A percentile compares a stretch with the other conserved stretches of the same genome.
Conservation (phyloP, 441 rosid species). For the Aquilaria agallochum region DNA sequence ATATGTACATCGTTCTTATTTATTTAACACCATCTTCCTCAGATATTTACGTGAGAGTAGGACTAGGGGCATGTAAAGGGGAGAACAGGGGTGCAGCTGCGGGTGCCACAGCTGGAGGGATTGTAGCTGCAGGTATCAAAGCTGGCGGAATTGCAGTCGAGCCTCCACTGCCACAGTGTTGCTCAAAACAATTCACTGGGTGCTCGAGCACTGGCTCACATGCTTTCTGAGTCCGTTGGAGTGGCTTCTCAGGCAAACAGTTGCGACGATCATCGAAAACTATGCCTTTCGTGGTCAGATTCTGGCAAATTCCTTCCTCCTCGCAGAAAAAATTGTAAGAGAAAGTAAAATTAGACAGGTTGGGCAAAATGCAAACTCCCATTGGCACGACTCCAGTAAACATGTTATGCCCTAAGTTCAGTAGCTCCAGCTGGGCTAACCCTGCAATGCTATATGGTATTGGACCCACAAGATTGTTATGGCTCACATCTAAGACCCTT, state of each 20-base stretch:
- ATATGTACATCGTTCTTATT: not conserved
- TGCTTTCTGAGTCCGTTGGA: constrained; percentile 50
- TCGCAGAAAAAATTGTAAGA: constrained; percentile 71
- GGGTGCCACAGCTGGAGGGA: constrained; percentile 28
- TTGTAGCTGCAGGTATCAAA: constrained; percentile 15
- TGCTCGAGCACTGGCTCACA: constrained; percentile 51
- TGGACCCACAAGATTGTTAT: constrained; percentile 64
- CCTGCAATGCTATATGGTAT: constrained; percentile 74
- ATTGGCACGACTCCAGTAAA: constrained; percentile 58
- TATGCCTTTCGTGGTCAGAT: constrained; percentile 51
- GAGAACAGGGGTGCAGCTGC: constrained; percentile 33
- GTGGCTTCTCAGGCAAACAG: constrained; percentile 61
- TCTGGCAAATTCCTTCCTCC: constrained; percentile 55
- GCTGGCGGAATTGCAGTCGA: not conserved
- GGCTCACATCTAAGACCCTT: constrained; percentile 73
- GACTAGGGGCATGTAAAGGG: constrained; percentile 57
- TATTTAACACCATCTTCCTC: constrained; percentile 4
- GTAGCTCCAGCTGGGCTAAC: constrained; percentile 55
- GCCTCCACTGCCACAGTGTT: constrained; percentile 21
- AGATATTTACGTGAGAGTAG: constrained; percentile 25
- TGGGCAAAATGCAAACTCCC: constrained; percentile 66
- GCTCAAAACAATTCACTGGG: constrained; percentile 65
- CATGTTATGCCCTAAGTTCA: constrained; percentile 66
- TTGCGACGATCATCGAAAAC: constrained; percentile 60
- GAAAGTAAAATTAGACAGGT: constrained; percentile 52